These are phyloP conservation scores for Setomelanomma holmii DNA, from an alignment of 2,329 filamentous ascomycete genomes.

Conservation along the genomic window DNA sequence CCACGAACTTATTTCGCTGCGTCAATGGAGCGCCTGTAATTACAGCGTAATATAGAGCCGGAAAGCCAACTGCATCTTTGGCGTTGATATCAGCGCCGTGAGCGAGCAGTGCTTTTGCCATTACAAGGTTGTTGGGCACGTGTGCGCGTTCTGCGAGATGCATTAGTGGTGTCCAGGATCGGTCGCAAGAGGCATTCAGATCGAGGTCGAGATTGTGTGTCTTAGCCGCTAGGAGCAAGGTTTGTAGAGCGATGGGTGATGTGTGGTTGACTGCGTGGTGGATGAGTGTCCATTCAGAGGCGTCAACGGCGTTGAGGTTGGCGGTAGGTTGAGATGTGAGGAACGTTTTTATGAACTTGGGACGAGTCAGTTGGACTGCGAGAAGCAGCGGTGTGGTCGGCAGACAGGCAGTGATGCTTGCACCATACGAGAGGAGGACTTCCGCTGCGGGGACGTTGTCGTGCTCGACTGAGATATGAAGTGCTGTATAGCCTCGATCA, in stretches of 20 bases:
- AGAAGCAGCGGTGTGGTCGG: not conserved
- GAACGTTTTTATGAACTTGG: not conserved
- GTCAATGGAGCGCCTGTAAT: not conserved
- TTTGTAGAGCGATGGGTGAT: not conserved
- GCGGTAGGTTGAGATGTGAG: not conserved
- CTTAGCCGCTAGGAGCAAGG: not conserved
- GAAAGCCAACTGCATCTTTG: not conserved
- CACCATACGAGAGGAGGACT: not conserved
- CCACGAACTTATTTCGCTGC: not conserved
- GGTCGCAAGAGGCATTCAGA: not conserved
- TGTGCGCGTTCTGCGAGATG: not conserved
- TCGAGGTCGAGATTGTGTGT: not conserved
- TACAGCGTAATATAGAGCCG: not conserved
- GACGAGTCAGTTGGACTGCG: not conserved
- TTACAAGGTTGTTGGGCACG: not conserved
- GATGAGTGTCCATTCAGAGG: not conserved
- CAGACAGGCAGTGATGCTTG: not conserved
- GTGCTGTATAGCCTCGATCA: conserved; percentile 1
- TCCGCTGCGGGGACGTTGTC: not conserved
- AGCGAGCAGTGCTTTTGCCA: not conserved
- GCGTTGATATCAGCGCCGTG: not conserved
- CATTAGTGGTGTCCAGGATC: not conserved
- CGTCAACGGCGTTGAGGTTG: not conserved
- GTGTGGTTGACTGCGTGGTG: not conserved
- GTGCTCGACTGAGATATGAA: conserved; percentile 3